phyloP scores from a whole-genome alignment of 495 filamentous ascomycete species.

The Neurospora tetrasperma region DNA sequence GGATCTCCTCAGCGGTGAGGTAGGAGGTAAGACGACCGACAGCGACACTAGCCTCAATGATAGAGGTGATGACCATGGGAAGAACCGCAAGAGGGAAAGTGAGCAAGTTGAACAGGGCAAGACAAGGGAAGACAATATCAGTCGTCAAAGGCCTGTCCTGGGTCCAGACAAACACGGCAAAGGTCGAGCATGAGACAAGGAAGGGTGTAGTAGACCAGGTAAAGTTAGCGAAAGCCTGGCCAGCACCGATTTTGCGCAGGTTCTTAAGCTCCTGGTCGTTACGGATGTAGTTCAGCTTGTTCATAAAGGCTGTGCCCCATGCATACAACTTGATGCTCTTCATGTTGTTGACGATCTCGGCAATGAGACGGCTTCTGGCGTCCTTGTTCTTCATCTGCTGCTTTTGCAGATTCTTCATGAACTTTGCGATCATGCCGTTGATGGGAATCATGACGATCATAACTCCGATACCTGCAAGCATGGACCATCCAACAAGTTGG shows the following conservation, averaged over 20 bases:
- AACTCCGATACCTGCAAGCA: slow-evolving; percentile 91
- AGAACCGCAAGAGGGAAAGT: slow-evolving; percentile 92
- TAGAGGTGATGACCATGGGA: slow-evolving; percentile 94
- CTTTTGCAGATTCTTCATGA: slow-evolving; percentile 94
- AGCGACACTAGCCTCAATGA: slow-evolving; percentile 93
- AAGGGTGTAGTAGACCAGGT: slow-evolving; percentile 99
- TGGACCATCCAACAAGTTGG: slow-evolving; percentile 81
- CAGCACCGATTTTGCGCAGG: slow-evolving; percentile 87
- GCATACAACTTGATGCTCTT: slow-evolving; percentile 99
- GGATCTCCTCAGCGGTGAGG: slow-evolving; percentile 81
- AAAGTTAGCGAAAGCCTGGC: slow-evolving; percentile 90
- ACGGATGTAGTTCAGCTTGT: slow-evolving; percentile 86
- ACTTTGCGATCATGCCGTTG: slow-evolving; percentile 82
- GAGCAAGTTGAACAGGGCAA: slow-evolving; percentile 82
- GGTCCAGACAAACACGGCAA: slow-evolving; percentile 86
- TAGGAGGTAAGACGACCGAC: slow-evolving; percentile 77
- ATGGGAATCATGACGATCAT: slow-evolving; percentile 98
- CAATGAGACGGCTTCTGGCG: slow-evolving; percentile 81
- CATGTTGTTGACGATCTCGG: slow-evolving; percentile 98
- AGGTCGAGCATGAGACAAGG: slow-evolving; percentile 94
- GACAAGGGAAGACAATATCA: slow-evolving; percentile 88
- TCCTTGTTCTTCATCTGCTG: slow-evolving; percentile 99
- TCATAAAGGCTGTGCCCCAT: slow-evolving; percentile 95
- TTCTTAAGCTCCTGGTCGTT: slow-evolving; percentile 95
- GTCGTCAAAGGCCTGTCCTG: slow-evolving; percentile 73